Conservation (phyloP, 73 alveolate species). For the Paramecium sonneborni region DNA sequence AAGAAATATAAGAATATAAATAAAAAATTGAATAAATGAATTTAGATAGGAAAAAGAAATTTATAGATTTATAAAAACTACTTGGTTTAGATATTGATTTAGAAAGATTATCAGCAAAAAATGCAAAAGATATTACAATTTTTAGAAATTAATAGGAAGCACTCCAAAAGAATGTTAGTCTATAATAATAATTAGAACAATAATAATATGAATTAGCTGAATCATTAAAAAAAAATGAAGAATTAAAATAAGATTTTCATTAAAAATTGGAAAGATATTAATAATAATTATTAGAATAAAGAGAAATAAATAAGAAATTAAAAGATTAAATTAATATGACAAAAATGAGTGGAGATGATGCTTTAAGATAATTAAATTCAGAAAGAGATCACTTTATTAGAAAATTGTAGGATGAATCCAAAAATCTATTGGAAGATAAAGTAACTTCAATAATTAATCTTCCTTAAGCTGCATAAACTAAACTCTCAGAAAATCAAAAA, state of each 20-base stretch:
- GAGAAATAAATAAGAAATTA: slow-evolving; percentile 33
- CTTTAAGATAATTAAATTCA: slow-evolving; percentile 16
- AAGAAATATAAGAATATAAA: slow-evolving; percentile 49
- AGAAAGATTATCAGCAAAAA: slow-evolving; percentile 56
- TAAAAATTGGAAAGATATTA: slow-evolving; percentile 33
- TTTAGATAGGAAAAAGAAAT: slow-evolving; percentile 32
- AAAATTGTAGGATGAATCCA: slow-evolving; percentile 52
- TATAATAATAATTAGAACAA: slow-evolving; percentile 29
- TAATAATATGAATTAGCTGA: slow-evolving; percentile 16
- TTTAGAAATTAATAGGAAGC: slow-evolving; percentile 61
- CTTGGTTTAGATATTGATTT: slow-evolving; percentile 66
- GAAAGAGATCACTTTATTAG: slow-evolving; percentile 53
- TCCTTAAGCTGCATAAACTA: slow-evolving; percentile 35
- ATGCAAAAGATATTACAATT: slow-evolving; percentile 44
- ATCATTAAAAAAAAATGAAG: neutral
- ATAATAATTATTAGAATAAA: slow-evolving; percentile 33
- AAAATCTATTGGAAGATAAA: slow-evolving; percentile 54
- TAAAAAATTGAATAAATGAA: slow-evolving; percentile 19
- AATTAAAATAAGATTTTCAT: slow-evolving; percentile 39
- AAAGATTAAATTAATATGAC: slow-evolving; percentile 19
- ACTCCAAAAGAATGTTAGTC: neutral
- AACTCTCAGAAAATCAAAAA: slow-evolving; percentile 55
- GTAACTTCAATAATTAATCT: slow-evolving; percentile 39
- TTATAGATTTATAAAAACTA: slow-evolving; percentile 41
- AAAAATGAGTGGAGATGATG: slow-evolving; percentile 66